phyloP scores from a whole-genome alignment of 2,329 filamentous ascomycete species.

The Alternaria sp. region DNA sequence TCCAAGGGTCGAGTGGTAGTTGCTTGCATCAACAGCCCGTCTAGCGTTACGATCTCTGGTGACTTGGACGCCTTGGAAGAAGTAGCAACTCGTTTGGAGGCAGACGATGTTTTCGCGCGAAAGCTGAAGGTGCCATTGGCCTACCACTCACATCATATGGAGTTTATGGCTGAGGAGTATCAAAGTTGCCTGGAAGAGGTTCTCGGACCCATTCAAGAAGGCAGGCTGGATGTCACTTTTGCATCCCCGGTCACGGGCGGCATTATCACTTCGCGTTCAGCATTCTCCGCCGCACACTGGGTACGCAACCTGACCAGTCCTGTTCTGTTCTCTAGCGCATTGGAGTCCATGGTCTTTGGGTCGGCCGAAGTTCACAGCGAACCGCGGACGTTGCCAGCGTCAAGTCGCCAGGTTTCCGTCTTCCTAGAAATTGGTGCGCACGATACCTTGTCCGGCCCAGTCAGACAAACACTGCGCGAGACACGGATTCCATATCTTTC shows the following conservation, averaged over 20 bases:
- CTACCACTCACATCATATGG: constrained; percentile 51
- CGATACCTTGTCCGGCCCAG: constrained; percentile 54
- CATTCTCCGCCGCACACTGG: constrained; percentile 28
- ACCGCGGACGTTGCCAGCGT: not conserved
- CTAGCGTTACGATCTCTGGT: constrained; percentile 55
- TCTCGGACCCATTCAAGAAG: not conserved
- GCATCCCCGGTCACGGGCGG: constrained; percentile 7
- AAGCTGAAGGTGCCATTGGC: constrained; percentile 53
- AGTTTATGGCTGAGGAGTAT: constrained; percentile 13
- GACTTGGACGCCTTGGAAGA: constrained; percentile 50
- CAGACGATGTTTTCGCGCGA: constrained; percentile 51
- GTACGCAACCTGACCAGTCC: constrained; percentile 28
- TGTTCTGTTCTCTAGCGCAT: constrained; percentile 27
- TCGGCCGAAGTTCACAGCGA: not conserved
- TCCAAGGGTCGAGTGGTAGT: not conserved
- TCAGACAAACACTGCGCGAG: constrained; percentile 45
- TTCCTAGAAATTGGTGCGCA: constrained; percentile 42
- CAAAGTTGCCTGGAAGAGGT: constrained; percentile 18
- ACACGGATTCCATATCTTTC: not conserved
- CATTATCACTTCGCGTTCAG: not conserved
- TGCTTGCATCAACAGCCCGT: constrained; percentile 31
- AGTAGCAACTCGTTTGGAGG: constrained; percentile 42
- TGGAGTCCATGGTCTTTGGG: constrained; percentile 9
- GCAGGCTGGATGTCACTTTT: not conserved
- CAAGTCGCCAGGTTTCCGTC: constrained; percentile 1